These are phyloP conservation scores for Closterium sp. DNA, from an alignment of 139 green algal species.

Conservation along the genomic window DNA sequence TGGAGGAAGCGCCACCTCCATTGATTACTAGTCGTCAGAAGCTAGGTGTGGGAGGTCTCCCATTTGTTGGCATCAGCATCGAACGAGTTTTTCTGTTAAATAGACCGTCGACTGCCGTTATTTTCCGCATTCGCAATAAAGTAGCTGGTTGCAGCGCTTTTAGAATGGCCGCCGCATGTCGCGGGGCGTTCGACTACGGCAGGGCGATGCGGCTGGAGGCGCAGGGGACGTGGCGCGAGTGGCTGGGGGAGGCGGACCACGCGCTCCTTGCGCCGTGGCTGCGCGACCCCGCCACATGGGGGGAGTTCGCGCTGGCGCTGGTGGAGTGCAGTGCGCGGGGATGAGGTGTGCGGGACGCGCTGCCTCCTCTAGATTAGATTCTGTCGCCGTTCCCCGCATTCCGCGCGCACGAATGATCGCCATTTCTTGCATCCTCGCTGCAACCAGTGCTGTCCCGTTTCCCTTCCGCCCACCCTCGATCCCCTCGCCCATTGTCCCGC, in stretches of 20 bases:
- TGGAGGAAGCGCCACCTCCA: not conserved
- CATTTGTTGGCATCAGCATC: not conserved
- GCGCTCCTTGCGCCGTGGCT: not conserved
- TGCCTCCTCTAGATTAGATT: not conserved
- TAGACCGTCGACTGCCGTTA: not conserved
- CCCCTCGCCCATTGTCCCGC: not conserved
- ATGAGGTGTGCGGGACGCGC: not conserved
- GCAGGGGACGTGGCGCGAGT: not conserved
- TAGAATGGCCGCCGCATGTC: not conserved
- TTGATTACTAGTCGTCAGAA: not conserved
- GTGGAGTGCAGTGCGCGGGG: not conserved
- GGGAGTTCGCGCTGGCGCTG: not conserved
- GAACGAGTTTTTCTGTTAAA: not conserved
- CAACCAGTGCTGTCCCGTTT: not conserved
- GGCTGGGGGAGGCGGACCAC: not conserved
- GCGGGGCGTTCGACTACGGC: not conserved
- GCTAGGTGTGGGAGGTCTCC: not conserved
- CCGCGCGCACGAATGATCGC: not conserved
- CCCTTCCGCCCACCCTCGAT: not conserved
- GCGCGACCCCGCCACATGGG: not conserved
- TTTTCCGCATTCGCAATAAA: too few species aligned
- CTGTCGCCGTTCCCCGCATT: not conserved
- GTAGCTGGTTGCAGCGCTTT: not conserved
- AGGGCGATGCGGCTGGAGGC: not conserved
- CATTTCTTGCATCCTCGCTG: not conserved